These are phyloP conservation scores for Pseudogymnoascus sp. DNA, from an alignment of 2,329 filamentous ascomycete genomes.

Conservation along the genomic window DNA sequence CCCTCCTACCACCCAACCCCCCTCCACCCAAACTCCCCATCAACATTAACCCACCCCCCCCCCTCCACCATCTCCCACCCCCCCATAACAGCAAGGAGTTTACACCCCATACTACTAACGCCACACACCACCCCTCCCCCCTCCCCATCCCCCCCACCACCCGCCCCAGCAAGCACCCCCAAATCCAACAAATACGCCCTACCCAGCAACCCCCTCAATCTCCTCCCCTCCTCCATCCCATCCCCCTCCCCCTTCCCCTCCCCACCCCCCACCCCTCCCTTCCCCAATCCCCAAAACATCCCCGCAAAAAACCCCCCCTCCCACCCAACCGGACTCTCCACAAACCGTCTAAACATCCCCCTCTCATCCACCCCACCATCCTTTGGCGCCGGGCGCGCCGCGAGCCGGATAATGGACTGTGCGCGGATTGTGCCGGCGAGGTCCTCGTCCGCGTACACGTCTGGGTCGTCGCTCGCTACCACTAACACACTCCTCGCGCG, in stretches of 20 bases:
- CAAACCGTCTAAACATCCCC: conserved; percentile 52
- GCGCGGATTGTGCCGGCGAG: conserved; percentile 51
- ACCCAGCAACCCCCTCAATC: conserved; percentile 62
- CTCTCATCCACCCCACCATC: conserved; percentile 26
- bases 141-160: conserved; percentile 58
- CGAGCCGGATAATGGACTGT: conserved; percentile 69
- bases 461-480: conserved; percentile 73
- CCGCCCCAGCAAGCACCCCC: conserved; percentile 58
- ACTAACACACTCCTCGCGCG: conserved; percentile 50
- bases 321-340: conserved; percentile 74
- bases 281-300: conserved; percentile 71
- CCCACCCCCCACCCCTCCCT: conserved; percentile 24
- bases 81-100: conserved; percentile 75
- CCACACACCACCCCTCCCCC: conserved; percentile 69
- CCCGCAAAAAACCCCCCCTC: conserved; percentile 78
- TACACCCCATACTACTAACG: conserved; percentile 63
- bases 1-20: conserved; percentile 30
- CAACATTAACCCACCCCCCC: conserved; percentile 69
- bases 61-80: conserved; percentile 65
- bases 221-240: conserved; percentile 8
- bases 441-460: conserved; percentile 59
- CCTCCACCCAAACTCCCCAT: conserved; percentile 58
- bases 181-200: conserved; percentile 78
- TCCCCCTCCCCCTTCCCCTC: neutral
- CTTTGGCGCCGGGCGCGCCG: conserved; percentile 39